These are phyloP conservation scores for Penicillium vulpinum DNA, from an alignment of 2,329 filamentous ascomycete genomes.

Conservation along the genomic window DNA sequence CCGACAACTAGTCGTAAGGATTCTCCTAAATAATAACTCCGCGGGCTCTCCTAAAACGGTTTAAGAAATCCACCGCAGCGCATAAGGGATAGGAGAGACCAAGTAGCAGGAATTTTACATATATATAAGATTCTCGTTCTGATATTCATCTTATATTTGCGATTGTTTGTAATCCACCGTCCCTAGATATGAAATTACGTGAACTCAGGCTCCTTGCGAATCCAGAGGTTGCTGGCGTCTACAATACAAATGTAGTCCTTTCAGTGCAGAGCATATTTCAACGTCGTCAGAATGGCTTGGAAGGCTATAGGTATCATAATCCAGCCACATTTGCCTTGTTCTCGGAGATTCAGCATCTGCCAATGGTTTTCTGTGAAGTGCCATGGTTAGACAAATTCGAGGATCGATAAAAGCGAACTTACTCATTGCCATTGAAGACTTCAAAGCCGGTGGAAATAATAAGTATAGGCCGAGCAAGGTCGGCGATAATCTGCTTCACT, in stretches of 20 bases:
- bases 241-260: slow-evolving; percentile 20
- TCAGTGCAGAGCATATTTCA: slow-evolving; percentile 17
- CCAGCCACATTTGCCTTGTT: slow-evolving; percentile 22
- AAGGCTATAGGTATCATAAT: slow-evolving; percentile 19
- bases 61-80: no score
- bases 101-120: no score
- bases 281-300: slow-evolving; percentile 19
- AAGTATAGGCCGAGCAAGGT: slow-evolving; percentile 20
- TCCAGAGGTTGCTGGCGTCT: slow-evolving; percentile 17
- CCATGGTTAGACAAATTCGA: slow-evolving; percentile 16
- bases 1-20: no score
- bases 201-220: slow-evolving; percentile 13
- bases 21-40: no score
- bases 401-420: slow-evolving; percentile 15
- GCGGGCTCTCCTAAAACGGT: no score
- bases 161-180: not conserved
- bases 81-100: no score
- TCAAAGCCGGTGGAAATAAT: slow-evolving; percentile 22
- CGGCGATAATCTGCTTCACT: slow-evolving; percentile 25
- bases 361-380: slow-evolving; percentile 18
- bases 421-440: slow-evolving; percentile 19
- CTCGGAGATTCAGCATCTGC: slow-evolving; percentile 24
- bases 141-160: no score
- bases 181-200: slow-evolving; percentile 5
- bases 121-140: no score